Evolutionary conservation across 441 rosid species (phyloP), one percentile per base, ranked within the genome.

Genomic region (Pelargonium citronellum): DNA sequence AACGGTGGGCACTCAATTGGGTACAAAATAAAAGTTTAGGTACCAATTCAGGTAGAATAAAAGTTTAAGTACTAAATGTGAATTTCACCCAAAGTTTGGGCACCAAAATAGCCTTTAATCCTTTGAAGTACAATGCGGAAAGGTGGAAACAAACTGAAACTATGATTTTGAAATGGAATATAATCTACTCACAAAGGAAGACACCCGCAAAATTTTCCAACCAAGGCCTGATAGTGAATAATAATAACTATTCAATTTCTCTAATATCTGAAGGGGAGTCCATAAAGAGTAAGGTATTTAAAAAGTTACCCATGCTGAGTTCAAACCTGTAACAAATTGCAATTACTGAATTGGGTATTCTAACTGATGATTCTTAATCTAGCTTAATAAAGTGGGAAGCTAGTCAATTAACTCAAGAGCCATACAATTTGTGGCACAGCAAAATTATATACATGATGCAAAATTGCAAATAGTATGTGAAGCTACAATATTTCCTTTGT

Each of bases 271-370:
- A 13, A 64, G n/a, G 2, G 30, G 63, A 64, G 19, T 3, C 34
- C 41, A 71, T 9, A 12, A 71, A 41, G 53, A 7, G 68, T 17
- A 34, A 47, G 63, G 19, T 34, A 49, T 34, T 20, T 27, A 64
- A 49, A 12, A 62, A 11, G 57, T 64, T 17, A 12, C 10, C 57
- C 24, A 19, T 7, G 9, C 16, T 12, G 20, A 43, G 9, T 22
- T 43, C 39, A 44, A 15, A 53, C 53, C 61, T 19, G 20, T 51
- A 20, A 9, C 66, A 55, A 64, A 24, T 19, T 67, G 61, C 65
- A 60, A 37, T 57, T 67, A 47, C 64, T 51, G 8, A 17, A 64
- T 30, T 12, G 66, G 10, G 30, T 44, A 66, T 44, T 19, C 1
- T 15, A 7, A 44, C 37, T 10, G 12, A 60, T 13, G 41, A 43